Evolutionary conservation across 768 basidiomycete species (phyloP).

Genomic region (Lactarius psammicola): DNA sequence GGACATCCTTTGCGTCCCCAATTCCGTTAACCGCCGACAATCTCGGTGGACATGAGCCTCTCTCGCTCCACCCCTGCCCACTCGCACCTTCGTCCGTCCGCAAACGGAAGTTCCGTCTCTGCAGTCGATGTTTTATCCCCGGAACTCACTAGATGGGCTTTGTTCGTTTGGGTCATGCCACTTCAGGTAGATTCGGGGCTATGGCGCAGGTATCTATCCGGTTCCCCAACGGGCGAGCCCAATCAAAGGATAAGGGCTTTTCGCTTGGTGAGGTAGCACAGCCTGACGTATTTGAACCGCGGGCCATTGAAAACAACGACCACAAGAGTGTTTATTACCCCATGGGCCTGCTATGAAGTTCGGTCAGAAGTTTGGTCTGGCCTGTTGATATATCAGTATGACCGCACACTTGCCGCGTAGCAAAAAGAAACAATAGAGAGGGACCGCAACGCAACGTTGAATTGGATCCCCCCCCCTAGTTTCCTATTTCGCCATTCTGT

Average conservation of each 20-base stretch:
- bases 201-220: not conserved
- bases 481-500: slow-evolving; percentile 12
- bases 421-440: not conserved
- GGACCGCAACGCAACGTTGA: slow-evolving; percentile 9
- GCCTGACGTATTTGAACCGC: not conserved
- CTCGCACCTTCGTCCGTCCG: slow-evolving; percentile 6
- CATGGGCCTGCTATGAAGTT: slow-evolving; percentile 7
- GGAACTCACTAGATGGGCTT: not conserved
- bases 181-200: not conserved
- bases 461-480: not conserved
- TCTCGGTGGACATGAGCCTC: slow-evolving; percentile 15
- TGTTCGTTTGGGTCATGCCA: not conserved
- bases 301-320: not conserved
- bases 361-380: slow-evolving; percentile 7
- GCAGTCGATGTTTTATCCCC: slow-evolving; percentile 6
- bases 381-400: slow-evolving; percentile 18
- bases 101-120: slow-evolving; percentile 14
- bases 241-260: not conserved
- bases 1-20: slow-evolving; percentile 16
- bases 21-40: slow-evolving; percentile 5
- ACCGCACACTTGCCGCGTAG: slow-evolving; percentile 23
- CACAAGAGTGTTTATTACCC: slow-evolving; percentile 12
- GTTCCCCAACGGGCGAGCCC: not conserved
- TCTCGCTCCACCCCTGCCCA: slow-evolving; percentile 14
- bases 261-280: not conserved